Base-by-base conservation (phyloP, 768 basidiomycete species). In the Udeniomyces megalosporus region DNA sequence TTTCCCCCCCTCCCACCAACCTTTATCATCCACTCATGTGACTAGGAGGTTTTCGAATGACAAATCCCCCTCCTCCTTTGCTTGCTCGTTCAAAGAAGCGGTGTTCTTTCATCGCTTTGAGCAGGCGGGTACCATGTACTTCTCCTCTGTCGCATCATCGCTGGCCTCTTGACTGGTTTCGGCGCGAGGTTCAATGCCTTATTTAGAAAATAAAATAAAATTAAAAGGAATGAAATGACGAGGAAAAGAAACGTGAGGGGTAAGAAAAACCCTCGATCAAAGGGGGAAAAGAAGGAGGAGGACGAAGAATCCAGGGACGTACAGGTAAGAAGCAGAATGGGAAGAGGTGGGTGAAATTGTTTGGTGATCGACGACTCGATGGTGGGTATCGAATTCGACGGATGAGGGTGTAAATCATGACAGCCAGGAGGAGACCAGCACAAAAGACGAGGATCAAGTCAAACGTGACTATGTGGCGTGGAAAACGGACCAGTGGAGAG, bases 301-400 rank as follows among this genome's bases (percentile, higher is more conserved):
- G 5, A 31, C 17, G 35, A 6, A 26, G 15, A n/a, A 17, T 14
- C 10, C 8, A 42, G 22, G 15, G 10, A 60, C 58, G n/a, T 11
- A 63, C 57, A 31, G 63, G 63, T 8, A 65, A n/a, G 52, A 65
- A 60, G 58, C 63, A 65, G 58, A 65, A 65, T 4, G 63, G 63
- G 26, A 65, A 60, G 20, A 65, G 58, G 46, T 65, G 63, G 7
- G 28, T 47, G 58, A 65, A 60, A 35, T 58, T 35, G 22, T 26
- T 47, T 20, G 55, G 48, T 10, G 14, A 26, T 32, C 48, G 47
- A 12, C 55, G 56, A 12, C 56, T 44, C 14, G 48, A 24, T 11
- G 62, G 55, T 29, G 62, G 57, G 14, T 47, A 32, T 22, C 11
- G 24, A 22, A 63, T 45, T 17, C 57, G 62, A 14, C 49, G 42